Evolutionary conservation across 129 eudicot species (phyloP).

Genomic region (Centaurea solstitialis): DNA sequence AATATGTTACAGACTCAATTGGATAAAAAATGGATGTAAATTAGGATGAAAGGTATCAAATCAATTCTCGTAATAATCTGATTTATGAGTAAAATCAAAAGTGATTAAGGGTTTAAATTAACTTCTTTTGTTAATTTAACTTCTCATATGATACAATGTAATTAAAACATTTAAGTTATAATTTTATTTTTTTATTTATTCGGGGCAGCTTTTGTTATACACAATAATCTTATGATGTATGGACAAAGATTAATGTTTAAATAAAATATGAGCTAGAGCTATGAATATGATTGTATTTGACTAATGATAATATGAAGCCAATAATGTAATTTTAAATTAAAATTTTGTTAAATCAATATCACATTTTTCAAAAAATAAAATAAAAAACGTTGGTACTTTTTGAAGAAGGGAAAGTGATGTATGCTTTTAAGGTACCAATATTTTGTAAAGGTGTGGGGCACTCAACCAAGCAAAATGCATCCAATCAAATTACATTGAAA

Average conservation of each 20-base stretch:
- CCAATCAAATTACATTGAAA: background rate
- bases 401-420: constrained; percentile 5
- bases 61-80: too few species aligned
- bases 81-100: too few species aligned
- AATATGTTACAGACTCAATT: too few species aligned
- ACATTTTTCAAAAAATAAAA: background rate
- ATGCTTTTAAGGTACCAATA: constrained; percentile 1
- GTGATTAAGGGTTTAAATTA: too few species aligned
- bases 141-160: too few species aligned
- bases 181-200: too few species aligned
- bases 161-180: too few species aligned
- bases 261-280: background rate
- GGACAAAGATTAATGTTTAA: background rate
- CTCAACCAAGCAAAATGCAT: background rate
- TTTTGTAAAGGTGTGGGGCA: background rate
- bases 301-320: background rate
- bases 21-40: too few species aligned
- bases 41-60: too few species aligned
- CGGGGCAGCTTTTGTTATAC: background rate
- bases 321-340: background rate
- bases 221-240: background rate
- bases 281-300: background rate
- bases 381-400: background rate
- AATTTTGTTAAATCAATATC: background rate
- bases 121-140: too few species aligned